Evolutionary conservation across 192 early-diverging fungal genomes (phyloP).

Genomic region (Umbelopsis vinacea): DNA sequence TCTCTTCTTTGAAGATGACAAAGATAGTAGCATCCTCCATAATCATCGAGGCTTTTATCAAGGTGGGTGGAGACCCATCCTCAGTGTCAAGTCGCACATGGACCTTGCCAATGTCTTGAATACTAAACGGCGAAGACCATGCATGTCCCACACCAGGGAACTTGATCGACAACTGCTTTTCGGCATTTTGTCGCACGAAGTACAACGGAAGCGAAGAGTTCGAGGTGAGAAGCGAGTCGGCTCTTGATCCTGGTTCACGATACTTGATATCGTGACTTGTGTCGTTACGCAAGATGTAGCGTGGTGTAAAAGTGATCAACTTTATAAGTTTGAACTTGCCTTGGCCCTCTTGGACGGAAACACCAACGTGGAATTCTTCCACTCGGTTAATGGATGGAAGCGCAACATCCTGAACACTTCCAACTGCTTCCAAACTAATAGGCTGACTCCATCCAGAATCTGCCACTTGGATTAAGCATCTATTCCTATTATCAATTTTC

Average conservation of each 20-base stretch:
- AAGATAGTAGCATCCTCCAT: slow-evolving; percentile 92
- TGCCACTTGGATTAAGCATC: slow-evolving; percentile 74
- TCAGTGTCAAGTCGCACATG: slow-evolving; percentile 78
- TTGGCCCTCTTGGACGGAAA: slow-evolving; percentile 84
- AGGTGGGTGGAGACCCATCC: slow-evolving; percentile 56
- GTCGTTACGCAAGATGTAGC: slow-evolving; percentile 90
- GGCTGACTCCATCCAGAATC: slow-evolving; percentile 86
- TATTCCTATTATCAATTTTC: slow-evolving; percentile 80
- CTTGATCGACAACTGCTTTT: slow-evolving; percentile 71
- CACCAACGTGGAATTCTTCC: slow-evolving; percentile 78
- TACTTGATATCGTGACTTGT: slow-evolving; percentile 72
- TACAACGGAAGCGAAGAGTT: slow-evolving; percentile 68
- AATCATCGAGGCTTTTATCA: slow-evolving; percentile 83
- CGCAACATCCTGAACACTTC: slow-evolving; percentile 78
- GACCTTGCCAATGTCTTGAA: slow-evolving; percentile 85
- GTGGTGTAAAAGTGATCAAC: slow-evolving; percentile 87
- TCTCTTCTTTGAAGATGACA: slow-evolving; percentile 75
- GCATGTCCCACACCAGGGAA: slow-evolving; percentile 64
- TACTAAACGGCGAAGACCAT: slow-evolving; percentile 88
- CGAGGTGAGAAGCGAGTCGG: slow-evolving; percentile 48
- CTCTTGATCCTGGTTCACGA: slow-evolving; percentile 67
- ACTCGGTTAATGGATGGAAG: slow-evolving; percentile 58
- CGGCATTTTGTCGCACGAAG: slow-evolving; percentile 65
- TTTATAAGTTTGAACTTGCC: slow-evolving; percentile 88
- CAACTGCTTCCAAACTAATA: slow-evolving; percentile 95